phyloP scores from a whole-genome alignment of 78 protist genomes.

The Salpingoeca rosetta region DNA sequence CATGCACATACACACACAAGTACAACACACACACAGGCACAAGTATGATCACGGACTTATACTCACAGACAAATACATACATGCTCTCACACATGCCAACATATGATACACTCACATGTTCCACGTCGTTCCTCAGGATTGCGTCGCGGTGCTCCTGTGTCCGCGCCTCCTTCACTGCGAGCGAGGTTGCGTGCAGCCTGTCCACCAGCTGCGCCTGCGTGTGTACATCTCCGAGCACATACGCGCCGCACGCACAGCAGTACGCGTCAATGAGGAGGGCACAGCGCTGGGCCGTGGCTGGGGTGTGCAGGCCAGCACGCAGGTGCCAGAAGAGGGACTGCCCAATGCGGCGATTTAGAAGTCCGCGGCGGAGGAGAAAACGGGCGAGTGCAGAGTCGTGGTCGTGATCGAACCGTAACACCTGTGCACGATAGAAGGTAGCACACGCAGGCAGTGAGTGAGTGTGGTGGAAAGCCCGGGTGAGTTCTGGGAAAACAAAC shows the following conservation, averaged over 20 bases:
- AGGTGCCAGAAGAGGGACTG: conserved; percentile 75
- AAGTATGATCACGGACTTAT: too few relatives aligned
- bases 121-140: background rate
- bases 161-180: background rate
- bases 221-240: conserved; percentile 38
- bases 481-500: too few relatives aligned
- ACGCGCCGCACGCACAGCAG: conserved; percentile 17
- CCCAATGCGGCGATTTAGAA: conserved; percentile 10
- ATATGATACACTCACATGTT: background rate
- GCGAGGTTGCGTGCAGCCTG: background rate
- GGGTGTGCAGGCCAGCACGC: conserved; percentile 54
- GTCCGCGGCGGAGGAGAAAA: conserved; percentile 53
- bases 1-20: too few relatives aligned
- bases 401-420: conserved; percentile 65
- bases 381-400: conserved; percentile 65
- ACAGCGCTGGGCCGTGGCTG: conserved; percentile 37
- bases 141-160: background rate
- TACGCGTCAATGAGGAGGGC: conserved; percentile 22
- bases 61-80: too few relatives aligned
- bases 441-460: background rate
- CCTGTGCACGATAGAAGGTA: conserved; percentile 24
- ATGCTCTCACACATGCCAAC: background rate
- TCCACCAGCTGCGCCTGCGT: conserved; percentile 16
- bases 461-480: too few relatives aligned
- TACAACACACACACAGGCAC: too few relatives aligned